Conservation (phyloP, 768 basidiomycete species). For the Leccinum incarnatum region DNA sequence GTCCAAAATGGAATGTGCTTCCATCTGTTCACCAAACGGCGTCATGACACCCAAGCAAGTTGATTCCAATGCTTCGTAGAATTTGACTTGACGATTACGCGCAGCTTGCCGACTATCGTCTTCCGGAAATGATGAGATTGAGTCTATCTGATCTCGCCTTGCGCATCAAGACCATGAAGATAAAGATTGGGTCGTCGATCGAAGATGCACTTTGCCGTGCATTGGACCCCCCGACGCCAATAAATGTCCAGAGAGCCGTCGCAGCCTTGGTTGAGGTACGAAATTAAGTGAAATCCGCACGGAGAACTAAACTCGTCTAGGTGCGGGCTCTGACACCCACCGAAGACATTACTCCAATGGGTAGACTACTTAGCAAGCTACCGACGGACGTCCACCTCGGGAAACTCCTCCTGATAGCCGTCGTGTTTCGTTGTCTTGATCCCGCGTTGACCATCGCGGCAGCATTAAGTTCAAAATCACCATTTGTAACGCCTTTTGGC, state of each 20-base stretch:
- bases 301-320: conserved; percentile 33
- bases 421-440: conserved; percentile 86
- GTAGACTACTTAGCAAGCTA: conserved; percentile 82
- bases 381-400: conserved; percentile 96
- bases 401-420: conserved; percentile 85
- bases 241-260: conserved; percentile 90
- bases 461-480: conserved; percentile 87
- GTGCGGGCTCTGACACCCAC: conserved; percentile 79
- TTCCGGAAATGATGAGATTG: conserved; percentile 93
- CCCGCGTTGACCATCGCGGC: conserved; percentile 97
- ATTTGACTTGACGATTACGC: not conserved
- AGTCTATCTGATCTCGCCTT: conserved; percentile 90
- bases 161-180: conserved; percentile 91
- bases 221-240: conserved; percentile 80
- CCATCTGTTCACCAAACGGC: conserved; percentile 88
- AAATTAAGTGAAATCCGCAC: not conserved
- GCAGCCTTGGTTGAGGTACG: conserved; percentile 84
- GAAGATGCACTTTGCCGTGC: conserved; percentile 88
- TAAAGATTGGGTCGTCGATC: conserved; percentile 80
- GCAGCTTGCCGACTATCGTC: conserved; percentile 84
- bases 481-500: conserved; percentile 88
- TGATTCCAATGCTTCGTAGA: not conserved
- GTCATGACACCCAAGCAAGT: conserved; percentile 75
- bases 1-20: conserved; percentile 89
- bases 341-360: conserved; percentile 96